Percentiles rank a stretch among this genome's conserved stretches.
Conservation (phyloP, 2,329 filamentous ascomycete genomes). For the Cytospora paraplurivora region DNA sequence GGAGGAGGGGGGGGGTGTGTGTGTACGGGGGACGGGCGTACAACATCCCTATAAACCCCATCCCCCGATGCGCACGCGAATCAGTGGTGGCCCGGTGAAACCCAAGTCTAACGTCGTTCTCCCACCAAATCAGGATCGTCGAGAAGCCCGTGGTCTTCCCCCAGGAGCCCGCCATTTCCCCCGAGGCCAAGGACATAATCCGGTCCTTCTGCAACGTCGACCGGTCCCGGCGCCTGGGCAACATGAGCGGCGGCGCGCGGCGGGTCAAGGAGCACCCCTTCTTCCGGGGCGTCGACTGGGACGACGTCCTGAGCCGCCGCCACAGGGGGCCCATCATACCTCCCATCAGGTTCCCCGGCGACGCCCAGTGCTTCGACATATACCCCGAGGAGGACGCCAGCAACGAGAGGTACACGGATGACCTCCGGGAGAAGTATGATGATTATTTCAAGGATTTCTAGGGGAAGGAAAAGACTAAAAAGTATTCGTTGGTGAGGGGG, state of each 20-base stretch:
- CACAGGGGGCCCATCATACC: conserved; percentile 72
- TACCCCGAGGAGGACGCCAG: conserved; percentile 76
- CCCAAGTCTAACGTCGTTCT: conserved; percentile 29
- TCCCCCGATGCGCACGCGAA: no score
- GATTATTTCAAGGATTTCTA: conserved; percentile 72
- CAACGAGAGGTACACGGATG: conserved; percentile 67
- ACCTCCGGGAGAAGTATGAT: conserved; percentile 70
- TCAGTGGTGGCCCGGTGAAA: background rate
- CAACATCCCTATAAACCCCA: background rate
- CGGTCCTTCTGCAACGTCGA: conserved; percentile 76
- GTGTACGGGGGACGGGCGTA: no score
- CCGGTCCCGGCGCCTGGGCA: conserved; percentile 75
- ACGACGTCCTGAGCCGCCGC: conserved; percentile 66
- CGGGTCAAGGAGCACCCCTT: conserved; percentile 76
- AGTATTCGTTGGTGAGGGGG: no score
- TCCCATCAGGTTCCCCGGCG: conserved; percentile 70
- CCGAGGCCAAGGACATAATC: conserved; percentile 74
- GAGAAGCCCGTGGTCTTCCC: conserved; percentile 78
- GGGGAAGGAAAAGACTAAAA: no score
- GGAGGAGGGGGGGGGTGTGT: no score
- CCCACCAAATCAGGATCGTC: conserved; percentile 61
- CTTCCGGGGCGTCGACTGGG: conserved; percentile 74
- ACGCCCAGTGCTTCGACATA: conserved; percentile 79
- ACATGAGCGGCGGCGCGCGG: conserved; percentile 72
- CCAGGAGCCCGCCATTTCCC: conserved; percentile 63